Conservation (phyloP, 176 grass and related monocot genomes). For the Oryza punctata region DNA sequence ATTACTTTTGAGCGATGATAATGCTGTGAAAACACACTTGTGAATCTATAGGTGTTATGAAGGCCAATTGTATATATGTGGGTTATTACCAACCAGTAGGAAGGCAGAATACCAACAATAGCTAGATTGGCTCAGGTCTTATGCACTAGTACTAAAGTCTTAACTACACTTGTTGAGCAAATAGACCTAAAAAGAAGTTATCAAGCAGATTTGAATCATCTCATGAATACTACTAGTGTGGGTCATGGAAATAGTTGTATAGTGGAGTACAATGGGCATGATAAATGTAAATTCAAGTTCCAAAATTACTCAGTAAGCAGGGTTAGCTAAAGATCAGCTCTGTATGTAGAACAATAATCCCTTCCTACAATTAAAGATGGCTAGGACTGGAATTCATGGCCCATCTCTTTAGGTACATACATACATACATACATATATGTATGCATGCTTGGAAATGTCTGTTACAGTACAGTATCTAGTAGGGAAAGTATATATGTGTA, state of each 20-base stretch:
- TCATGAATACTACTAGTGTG: background rate
- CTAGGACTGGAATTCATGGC: background rate
- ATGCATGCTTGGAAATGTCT: background rate
- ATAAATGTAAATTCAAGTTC: background rate
- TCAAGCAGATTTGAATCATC: background rate
- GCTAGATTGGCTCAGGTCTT: background rate
- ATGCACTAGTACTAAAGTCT: background rate
- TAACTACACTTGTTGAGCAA: background rate
- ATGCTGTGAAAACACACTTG: background rate
- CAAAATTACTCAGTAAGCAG: background rate
- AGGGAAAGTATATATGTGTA: too few relatives aligned
- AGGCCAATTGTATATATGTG: background rate
- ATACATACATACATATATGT: too few relatives aligned
- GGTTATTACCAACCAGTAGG: background rate
- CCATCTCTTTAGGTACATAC: background rate
- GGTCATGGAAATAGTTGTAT: background rate
- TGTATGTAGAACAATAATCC: background rate
- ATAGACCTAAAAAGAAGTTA: background rate
- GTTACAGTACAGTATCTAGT: too few relatives aligned
- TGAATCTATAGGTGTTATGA: background rate
- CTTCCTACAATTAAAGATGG: background rate
- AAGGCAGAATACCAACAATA: background rate
- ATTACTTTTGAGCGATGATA: background rate
- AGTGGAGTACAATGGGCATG: background rate
- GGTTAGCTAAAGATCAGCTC: background rate